Base-by-base conservation (phyloP, 1,139 yeast genomes). In the Lodderomyces pseudojiufengensis region DNA sequence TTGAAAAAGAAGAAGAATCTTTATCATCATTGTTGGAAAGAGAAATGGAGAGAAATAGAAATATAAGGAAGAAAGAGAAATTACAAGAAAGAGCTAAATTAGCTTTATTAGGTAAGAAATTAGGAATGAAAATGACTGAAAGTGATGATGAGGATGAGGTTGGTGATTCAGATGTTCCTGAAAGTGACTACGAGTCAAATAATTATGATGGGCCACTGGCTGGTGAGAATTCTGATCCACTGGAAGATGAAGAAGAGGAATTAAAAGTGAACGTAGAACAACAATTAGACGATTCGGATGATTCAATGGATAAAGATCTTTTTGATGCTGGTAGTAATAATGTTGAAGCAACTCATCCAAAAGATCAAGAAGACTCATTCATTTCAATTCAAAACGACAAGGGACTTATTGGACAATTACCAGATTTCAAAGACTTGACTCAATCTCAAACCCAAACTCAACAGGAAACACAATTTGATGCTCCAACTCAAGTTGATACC, bases 21-120 rank as follows among this genome's bases (percentile, higher is more conserved):
- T 64, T 65, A 70, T 71, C 70, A 3, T 56, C 64, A n/a, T 61
- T 82, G 31, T 63, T 82, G 45, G 87, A 82, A 46, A 69, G 76
- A 40, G 90, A 83, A 50, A 69, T 78, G 48, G 73, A 73, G 43
- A 63, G 80, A 44, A 75, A 65, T 23, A 59, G 77, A 48, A 66
- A 63, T 35, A 65, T 74, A 23, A 64, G 80, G 39, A 73, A 68
- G 47, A 70, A 67, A 38, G 85, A 76, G 39, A 67, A 72, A 42
- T 42, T 63, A 25, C 55, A 56, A 36, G 73, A 66, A 42, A 60
- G 51, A 38, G 73, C 72, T 2, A 62, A 59, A 36, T 40, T 50
- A 36, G 70, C 68, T 2, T 51, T 63, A 35, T 35, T 55, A 20
- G 41, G 49, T 25, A 47, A 50, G 40, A 39, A 45, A 16, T 39